Evolutionary conservation across 163 green algal species (phyloP), one percentile per base, ranked within the genome.

Genomic region (Chlamydomonas reinhardtii): DNA sequence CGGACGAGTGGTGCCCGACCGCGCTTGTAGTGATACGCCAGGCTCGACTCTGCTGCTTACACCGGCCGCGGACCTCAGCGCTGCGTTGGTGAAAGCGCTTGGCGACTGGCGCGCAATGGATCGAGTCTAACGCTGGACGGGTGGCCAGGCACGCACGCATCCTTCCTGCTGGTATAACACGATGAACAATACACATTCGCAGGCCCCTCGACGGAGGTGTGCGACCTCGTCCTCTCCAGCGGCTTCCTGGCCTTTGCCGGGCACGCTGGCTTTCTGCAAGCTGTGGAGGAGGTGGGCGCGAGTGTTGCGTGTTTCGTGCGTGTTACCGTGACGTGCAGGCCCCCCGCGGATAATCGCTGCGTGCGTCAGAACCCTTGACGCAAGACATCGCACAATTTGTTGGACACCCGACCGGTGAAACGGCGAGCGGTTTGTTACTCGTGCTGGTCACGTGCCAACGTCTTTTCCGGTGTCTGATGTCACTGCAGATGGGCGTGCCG

Each of bases 181-280:
- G 19, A 12, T 56, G 48, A 2, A 9, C 14, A 2, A 2, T 56
- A 17, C 9, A 56, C 19, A 2, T 20, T 35, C 12, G 25, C 62
- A 70, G 62, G 62, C 4, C 62, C 62, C 5, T 34, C 25, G 27
- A 25, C 6, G 6, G 74, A 84, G 15, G 39, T 48, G 15, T 86
- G 93, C 65, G 96, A 99, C 85, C 66, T 99, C 0, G 94, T 98
- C 0, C 91, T 99, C 1, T 96, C 90, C 11, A 96, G 91, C 75
- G 96, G 96, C 48, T 99, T 98, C 82, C 83, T 99, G 43, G 95
- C 96, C 4, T 99, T 99, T 89, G 96, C 96, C 25, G 91, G 94
- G 37, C 96, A 99, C 87, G 85, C 90, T 25, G 96, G 96, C 17
- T 98, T 98, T 73, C 80, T 98, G 24, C 83, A 96, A 84, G 96